Evolutionary conservation across 768 basidiomycete species (phyloP).

Genomic region (Lactarius deliciosus): DNA sequence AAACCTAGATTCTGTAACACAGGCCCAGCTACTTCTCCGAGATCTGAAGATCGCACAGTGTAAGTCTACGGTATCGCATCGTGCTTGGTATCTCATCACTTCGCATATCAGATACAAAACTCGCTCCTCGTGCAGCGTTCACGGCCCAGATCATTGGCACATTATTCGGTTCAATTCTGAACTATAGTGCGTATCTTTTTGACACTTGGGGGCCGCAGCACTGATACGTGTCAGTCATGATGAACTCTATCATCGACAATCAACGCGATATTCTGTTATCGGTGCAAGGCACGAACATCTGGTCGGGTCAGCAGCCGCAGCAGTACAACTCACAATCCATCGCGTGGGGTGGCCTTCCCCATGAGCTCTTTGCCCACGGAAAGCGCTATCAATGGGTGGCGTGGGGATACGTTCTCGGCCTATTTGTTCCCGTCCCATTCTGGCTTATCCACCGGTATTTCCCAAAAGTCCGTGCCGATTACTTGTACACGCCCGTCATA

Average conservation of each 20-base stretch:
- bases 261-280: constrained; percentile 52
- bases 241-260: constrained; percentile 56
- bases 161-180: constrained; percentile 43
- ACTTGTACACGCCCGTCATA: constrained; percentile 49
- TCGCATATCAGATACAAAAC: constrained; percentile 39
- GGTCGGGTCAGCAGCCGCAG: constrained; percentile 49
- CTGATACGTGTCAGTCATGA: constrained; percentile 41
- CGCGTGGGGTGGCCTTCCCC: constrained; percentile 46
- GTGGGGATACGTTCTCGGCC: constrained; percentile 48
- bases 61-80: constrained; percentile 12
- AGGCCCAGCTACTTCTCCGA: constrained; percentile 44
- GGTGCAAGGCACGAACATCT: constrained; percentile 56
- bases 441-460: constrained; percentile 47
- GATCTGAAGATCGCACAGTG: constrained; percentile 53
- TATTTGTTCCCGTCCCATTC: constrained; percentile 54
- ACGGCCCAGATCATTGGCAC: constrained; percentile 52
- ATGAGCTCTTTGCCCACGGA: constrained; percentile 27
- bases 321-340: constrained; percentile 53
- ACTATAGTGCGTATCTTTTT: constrained; percentile 33
- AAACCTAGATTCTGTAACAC: constrained; percentile 43
- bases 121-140: constrained; percentile 51
- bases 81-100: background rate
- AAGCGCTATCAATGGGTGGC: constrained; percentile 49
- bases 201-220: too few species aligned
- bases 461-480: constrained; percentile 47